Evolutionary conservation across 176 grass and related monocot genomes (phyloP), one percentile per base, ranked within the genome.

Genomic region (Aegilops umbellulata): DNA sequence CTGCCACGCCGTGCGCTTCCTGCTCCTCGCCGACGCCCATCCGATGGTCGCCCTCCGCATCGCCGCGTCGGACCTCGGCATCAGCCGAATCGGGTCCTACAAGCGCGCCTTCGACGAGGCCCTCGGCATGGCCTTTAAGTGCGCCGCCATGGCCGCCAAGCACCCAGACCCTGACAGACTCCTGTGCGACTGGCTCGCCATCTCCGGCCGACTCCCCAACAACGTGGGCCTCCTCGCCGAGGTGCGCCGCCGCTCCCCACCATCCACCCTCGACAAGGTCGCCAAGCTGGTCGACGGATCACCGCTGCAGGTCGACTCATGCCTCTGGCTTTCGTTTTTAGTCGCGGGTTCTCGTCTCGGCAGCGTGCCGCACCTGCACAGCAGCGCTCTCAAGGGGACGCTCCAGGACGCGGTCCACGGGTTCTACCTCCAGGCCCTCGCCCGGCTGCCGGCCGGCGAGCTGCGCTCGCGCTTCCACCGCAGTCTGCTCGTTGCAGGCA

Each of bases 1-100:
- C 36, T 72, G 35, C 69, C 69, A 72, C 36, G 69, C 35, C 22
- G 69, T 72, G 35, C 69, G 69, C 35, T 72, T 72, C 69, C 69
- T 72, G 22, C 69, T 72, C 3, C 69, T 72, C 69, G 69, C 36
- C 36, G 36, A 72, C 69, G 69, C 69, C 36, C 11, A 72, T 7
- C 36, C 13, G 4, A 42, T 41, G 69, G 36, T 42, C 36, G 69
- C 22, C 36, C 1, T 41, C 69, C 69, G 69, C 36, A 23, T 42
- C 69, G 69, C 14, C 69, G 69, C 69, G 22, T 41, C 3, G 35
- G 69, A 24, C 69, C 22, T 23, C 36, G 22, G 69, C 35, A 13
- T 72, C 4, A 23, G 10, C 0, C 36, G 20, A 24, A 24, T 72
- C 36, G 69, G 69, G 69, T 71, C 68, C 10, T 22, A 71, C 68